phyloP scores from a whole-genome alignment of 75 land plant genomes.

The Pinus albicaulis region DNA sequence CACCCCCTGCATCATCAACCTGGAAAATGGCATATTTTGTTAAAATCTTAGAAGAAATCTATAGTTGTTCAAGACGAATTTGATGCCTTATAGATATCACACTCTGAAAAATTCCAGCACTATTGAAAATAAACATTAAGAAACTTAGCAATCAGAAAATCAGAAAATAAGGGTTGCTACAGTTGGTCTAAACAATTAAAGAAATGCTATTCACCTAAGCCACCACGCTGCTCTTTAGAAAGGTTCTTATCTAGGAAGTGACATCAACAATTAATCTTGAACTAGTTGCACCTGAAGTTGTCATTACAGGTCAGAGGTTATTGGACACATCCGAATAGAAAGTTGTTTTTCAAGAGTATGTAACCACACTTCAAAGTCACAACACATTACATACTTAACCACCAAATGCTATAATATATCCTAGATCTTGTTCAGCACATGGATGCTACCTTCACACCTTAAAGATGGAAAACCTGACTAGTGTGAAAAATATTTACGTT shows the following conservation, averaged over 20 bases:
- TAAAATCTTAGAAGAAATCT: background rate
- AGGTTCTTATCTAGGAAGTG: background rate
- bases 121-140: background rate
- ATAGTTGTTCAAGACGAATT: background rate
- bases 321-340: too few species aligned
- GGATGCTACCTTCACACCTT: too few species aligned
- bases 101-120: background rate
- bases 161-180: too few species aligned
- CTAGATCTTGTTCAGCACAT: too few species aligned
- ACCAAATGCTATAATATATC: too few species aligned
- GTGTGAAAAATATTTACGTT: too few species aligned
- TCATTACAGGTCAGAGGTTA: background rate
- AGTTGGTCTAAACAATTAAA: too few species aligned
- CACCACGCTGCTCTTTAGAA: background rate
- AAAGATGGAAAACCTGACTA: too few species aligned
- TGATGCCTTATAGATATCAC: background rate
- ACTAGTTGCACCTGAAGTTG: background rate
- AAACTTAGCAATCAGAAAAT: background rate
- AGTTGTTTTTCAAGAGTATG: too few species aligned
- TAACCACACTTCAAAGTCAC: too few species aligned
- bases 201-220: too few species aligned
- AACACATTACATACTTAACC: too few species aligned
- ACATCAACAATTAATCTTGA: background rate
- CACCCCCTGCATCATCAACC: constrained; percentile 59
- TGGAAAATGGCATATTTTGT: constrained; percentile 3